These are phyloP conservation scores for Hypoxylon fragiforme DNA, from an alignment of 495 filamentous ascomycete genomes.

Conservation along the genomic window DNA sequence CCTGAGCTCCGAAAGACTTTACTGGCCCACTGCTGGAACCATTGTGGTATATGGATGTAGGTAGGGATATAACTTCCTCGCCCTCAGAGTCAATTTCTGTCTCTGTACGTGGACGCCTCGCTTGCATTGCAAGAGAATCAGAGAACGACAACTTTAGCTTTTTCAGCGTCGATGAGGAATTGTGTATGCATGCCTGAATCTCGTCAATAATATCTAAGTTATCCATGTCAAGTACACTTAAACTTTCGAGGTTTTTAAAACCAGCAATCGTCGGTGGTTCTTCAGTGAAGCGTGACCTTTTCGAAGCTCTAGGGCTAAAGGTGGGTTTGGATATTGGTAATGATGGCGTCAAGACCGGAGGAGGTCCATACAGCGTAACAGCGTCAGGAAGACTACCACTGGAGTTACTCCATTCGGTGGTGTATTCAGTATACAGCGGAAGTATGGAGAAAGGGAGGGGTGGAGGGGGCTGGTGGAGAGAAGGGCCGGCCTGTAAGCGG, in stretches of 20 bases:
- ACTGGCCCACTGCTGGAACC: constrained; percentile 41
- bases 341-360: constrained; percentile 4
- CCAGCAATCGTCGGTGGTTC: constrained; percentile 57
- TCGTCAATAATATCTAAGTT: constrained; percentile 57
- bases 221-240: constrained; percentile 62
- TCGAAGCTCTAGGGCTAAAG: constrained; percentile 27
- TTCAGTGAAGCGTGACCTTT: constrained; percentile 20
- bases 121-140: constrained; percentile 49
- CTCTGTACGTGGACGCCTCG: constrained; percentile 55
- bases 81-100: constrained; percentile 56
- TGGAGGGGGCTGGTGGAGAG: constrained; percentile 51
- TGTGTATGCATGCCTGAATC: constrained; percentile 55
- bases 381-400: no score
- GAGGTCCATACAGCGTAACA: constrained; percentile 1
- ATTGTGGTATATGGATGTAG: constrained; percentile 17
- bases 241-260: constrained; percentile 57
- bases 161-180: constrained; percentile 54
- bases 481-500: constrained; percentile 56
- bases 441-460: constrained; percentile 38
- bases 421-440: constrained; percentile 2
- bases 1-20: constrained; percentile 46
- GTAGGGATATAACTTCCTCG: constrained; percentile 45
- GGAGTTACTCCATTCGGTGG: no score
- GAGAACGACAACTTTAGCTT: constrained; percentile 63
- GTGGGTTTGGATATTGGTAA: constrained; percentile 5